phyloP scores from a whole-genome alignment of 768 basidiomycete genomes.

The Lentinus brumalis region DNA sequence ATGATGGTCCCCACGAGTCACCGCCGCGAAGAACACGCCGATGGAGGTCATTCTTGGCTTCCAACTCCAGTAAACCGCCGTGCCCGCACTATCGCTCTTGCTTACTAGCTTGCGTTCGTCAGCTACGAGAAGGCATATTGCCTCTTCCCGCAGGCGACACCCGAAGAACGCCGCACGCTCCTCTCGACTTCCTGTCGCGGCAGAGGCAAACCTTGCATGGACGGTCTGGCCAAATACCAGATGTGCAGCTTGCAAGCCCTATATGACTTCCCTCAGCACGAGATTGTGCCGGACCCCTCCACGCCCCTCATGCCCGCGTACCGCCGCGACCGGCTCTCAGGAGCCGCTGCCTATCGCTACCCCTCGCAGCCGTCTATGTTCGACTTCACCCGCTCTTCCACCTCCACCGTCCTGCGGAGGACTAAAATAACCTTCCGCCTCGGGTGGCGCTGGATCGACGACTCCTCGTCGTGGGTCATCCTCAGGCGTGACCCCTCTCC shows the following conservation, averaged over 20 bases:
- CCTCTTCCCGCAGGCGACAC: too few relatives aligned
- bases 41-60: constrained; percentile 19
- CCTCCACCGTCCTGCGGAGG: neutral
- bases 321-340: too few relatives aligned
- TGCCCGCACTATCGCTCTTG: constrained; percentile 27
- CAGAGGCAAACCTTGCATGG: neutral
- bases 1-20: neutral
- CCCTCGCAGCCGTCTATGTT: neutral
- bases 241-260: constrained; percentile 38
- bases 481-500: constrained; percentile 6
- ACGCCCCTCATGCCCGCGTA: neutral
- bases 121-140: constrained; percentile 41
- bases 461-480: constrained; percentile 14
- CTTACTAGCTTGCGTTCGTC: constrained; percentile 45
- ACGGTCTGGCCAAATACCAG: constrained; percentile 36
- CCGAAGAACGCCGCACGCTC: constrained; percentile 32
- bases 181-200: constrained; percentile 5
- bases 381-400: neutral
- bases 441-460: constrained; percentile 18
- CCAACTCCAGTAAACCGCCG: constrained; percentile 16
- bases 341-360: neutral
- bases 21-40: constrained; percentile 14
- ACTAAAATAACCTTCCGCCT: constrained; percentile 9
- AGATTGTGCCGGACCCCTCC: neutral
- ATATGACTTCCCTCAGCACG: constrained; percentile 13